Evolutionary conservation across 1,284 basidiomycete species (phyloP).

Genomic region (Trametes sp.): DNA sequence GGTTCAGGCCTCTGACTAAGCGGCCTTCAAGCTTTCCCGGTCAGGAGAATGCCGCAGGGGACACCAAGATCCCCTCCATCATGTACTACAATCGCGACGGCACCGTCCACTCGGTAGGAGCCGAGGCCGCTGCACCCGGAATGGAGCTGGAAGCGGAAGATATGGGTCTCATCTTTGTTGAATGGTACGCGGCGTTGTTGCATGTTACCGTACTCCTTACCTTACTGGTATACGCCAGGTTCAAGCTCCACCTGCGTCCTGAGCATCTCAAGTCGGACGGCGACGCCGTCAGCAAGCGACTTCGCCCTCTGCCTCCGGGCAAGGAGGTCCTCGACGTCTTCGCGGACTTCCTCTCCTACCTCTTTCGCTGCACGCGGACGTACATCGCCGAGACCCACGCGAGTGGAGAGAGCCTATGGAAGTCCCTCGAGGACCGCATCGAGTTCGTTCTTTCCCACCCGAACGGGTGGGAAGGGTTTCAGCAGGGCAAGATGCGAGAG

Average conservation of each 20-base stretch:
- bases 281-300: constrained; percentile 31
- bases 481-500: constrained; percentile 49
- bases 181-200: too few species aligned
- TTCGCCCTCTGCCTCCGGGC: constrained; percentile 55
- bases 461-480: constrained; percentile 54
- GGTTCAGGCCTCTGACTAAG: background rate
- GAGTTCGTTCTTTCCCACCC: constrained; percentile 52
- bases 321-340: constrained; percentile 57
- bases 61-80: constrained; percentile 64
- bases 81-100: constrained; percentile 61
- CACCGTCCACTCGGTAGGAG: constrained; percentile 54
- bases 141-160: constrained; percentile 53
- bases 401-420: constrained; percentile 50
- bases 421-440: constrained; percentile 41
- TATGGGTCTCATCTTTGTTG: constrained; percentile 53
- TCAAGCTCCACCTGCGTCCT: constrained; percentile 63
- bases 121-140: constrained; percentile 56
- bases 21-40: constrained; percentile 47
- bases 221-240: constrained; percentile 49
- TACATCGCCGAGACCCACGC: constrained; percentile 59
- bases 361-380: constrained; percentile 50
- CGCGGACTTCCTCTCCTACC: constrained; percentile 60
- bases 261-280: constrained; percentile 38
- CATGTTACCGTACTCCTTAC: background rate
- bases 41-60: constrained; percentile 48